Conservation (phyloP, 2,329 filamentous ascomycete species). For the Diaporthe citri region DNA sequence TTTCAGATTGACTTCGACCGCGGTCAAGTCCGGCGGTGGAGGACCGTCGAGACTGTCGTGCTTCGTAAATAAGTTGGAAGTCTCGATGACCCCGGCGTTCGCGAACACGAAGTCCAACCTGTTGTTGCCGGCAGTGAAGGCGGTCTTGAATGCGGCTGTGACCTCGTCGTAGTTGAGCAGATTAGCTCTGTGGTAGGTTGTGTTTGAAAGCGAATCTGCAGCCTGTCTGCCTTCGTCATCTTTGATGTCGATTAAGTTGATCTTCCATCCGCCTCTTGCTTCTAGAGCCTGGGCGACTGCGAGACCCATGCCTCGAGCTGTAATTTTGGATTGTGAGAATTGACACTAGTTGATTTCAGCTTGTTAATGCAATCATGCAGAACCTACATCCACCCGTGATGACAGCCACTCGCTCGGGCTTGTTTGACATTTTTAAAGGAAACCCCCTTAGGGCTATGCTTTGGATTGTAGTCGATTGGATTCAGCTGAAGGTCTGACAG, state of each 20-base stretch:
- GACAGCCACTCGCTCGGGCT: slow-evolving; percentile 14
- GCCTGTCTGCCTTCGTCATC: slow-evolving; percentile 48
- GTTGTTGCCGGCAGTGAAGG: slow-evolving; percentile 47
- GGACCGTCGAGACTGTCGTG: slow-evolving; percentile 25
- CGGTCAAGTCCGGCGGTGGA: slow-evolving; percentile 21
- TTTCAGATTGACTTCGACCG: slow-evolving; percentile 39
- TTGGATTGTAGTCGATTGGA: too few relatives aligned
- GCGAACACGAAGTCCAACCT: slow-evolving; percentile 62
- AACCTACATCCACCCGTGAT: slow-evolving; percentile 34
- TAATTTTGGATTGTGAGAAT: not conserved
- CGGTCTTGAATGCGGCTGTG: slow-evolving; percentile 50
- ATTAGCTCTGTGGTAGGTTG: slow-evolving; percentile 54
- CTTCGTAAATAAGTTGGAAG: slow-evolving; percentile 52
- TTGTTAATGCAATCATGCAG: not conserved
- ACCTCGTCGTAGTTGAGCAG: slow-evolving; percentile 50
- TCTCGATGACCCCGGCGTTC: slow-evolving; percentile 60
- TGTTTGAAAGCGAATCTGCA: slow-evolving; percentile 45
- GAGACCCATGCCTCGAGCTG: slow-evolving; percentile 58
- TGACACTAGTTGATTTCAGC: too few relatives aligned
- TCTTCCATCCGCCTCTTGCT: slow-evolving; percentile 51
- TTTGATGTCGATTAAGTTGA: slow-evolving; percentile 57
- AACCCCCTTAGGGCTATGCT: fast-evolving
- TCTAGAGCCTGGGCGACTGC: slow-evolving; percentile 55
- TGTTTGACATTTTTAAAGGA: not conserved
- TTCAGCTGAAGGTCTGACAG: fast-evolving